These are phyloP conservation scores for Davidsoniella virescens DNA, from an alignment of 2,329 filamentous ascomycete genomes.

Conservation along the genomic window DNA sequence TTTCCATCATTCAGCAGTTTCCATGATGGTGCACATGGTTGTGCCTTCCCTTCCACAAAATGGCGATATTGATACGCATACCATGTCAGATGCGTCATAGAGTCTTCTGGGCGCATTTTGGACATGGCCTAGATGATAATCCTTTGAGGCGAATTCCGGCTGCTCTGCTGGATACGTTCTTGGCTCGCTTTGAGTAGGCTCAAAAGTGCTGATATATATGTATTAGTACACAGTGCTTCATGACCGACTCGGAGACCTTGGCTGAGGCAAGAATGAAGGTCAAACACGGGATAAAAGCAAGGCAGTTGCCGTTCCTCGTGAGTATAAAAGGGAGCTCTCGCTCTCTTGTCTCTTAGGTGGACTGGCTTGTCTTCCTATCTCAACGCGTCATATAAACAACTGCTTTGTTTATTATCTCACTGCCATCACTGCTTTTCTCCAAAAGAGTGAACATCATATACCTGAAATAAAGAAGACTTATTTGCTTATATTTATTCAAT, in stretches of 20 bases:
- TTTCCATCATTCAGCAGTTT: neutral
- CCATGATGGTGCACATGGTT: neutral
- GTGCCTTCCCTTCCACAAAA: neutral
- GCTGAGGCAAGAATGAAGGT: too few species aligned
- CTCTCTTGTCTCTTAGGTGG: neutral
- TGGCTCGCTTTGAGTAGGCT: neutral
- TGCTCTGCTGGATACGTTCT: constrained; percentile 4
- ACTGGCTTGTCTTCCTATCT: too few species aligned
- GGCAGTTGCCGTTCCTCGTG: too few species aligned
- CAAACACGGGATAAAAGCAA: too few species aligned
- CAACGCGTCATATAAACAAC: too few species aligned
- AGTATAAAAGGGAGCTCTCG: neutral
- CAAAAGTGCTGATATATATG: too few species aligned
- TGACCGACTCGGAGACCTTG: too few species aligned
- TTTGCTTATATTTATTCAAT: neutral
- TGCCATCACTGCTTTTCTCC: too few species aligned
- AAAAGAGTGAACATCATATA: too few species aligned
- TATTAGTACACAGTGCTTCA: too few species aligned
- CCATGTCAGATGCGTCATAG: constrained; percentile 1
- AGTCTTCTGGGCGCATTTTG: neutral
- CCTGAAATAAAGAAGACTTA: too few species aligned
- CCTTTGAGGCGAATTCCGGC: constrained; percentile 8
- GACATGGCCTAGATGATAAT: constrained; percentile 1
- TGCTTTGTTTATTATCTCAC: too few species aligned
- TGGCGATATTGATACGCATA: neutral